Conservation (phyloP, 768 basidiomycete genomes). For the Naganishia onofrii region DNA sequence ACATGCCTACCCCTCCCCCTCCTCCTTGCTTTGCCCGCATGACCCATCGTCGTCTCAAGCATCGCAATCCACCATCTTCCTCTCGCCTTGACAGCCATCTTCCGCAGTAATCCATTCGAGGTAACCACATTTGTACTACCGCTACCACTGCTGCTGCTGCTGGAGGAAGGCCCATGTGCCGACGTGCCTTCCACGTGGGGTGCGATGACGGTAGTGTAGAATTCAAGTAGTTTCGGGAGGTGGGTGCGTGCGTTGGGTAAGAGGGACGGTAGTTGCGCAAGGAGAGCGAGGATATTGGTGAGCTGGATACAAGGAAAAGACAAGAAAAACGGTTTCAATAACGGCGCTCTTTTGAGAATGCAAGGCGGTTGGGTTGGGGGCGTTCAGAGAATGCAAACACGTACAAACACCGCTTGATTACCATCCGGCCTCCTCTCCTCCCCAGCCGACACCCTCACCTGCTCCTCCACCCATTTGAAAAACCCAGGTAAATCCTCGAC, state of each 20-base stretch:
- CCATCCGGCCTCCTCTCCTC: not conserved
- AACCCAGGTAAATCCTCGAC: conserved; percentile 36
- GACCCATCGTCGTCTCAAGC: conserved; percentile 30
- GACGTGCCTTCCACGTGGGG: conserved; percentile 9
- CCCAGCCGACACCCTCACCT: not conserved
- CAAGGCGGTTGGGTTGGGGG: too few species aligned
- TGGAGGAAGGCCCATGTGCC: not conserved
- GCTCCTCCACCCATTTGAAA: conserved; percentile 32
- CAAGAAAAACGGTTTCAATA: too few species aligned
- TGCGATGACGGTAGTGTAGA: conserved; percentile 2
- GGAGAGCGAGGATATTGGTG: conserved; percentile 26
- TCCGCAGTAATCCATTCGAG: conserved; percentile 35
- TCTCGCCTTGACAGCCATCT: conserved; percentile 46
- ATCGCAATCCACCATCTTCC: conserved; percentile 49
- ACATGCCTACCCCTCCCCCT: conserved; percentile 3
- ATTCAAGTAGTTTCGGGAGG: conserved; percentile 12
- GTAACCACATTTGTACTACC: not conserved
- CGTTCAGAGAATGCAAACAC: too few species aligned
- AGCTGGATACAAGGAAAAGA: conserved; percentile 14
- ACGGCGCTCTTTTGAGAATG: too few species aligned
- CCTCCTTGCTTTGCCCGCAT: conserved; percentile 11
- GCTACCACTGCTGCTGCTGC: too few species aligned
- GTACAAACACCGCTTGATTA: conserved; percentile 6
- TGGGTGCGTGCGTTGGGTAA: conserved; percentile 1
- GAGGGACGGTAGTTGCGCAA: conserved; percentile 25